phyloP scores from a whole-genome alignment of 129 eudicot species.

The Pulicaria dysenterica region DNA sequence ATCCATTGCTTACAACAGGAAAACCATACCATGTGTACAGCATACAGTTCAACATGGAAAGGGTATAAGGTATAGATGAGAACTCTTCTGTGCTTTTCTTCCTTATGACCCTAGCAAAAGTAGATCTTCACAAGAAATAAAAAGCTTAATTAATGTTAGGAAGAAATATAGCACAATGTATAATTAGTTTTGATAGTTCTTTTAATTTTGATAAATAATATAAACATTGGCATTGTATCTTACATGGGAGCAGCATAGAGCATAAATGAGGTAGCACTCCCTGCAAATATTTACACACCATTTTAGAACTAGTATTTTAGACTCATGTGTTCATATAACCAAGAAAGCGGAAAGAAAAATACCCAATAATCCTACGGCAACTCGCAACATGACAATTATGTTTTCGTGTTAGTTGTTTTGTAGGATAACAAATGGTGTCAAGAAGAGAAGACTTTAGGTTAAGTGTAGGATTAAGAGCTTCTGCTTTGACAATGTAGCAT shows the following conservation, averaged over 20 bases:
- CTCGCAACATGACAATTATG: slow-evolving; percentile 59
- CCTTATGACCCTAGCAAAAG: slow-evolving; percentile 62
- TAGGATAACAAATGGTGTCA: slow-evolving; percentile 11
- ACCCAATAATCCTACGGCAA: slow-evolving; percentile 83
- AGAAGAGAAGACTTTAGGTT: slow-evolving; percentile 24
- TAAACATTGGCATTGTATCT: slow-evolving; percentile 15
- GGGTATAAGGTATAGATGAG: slow-evolving; percentile 69
- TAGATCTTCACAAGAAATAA: slow-evolving; percentile 44
- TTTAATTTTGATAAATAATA: neutral
- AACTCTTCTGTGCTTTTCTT: slow-evolving; percentile 77
- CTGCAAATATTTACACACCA: slow-evolving; percentile 45
- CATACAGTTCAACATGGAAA: slow-evolving; percentile 61
- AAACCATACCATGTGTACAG: slow-evolving; percentile 88
- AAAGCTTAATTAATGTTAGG: slow-evolving; percentile 27
- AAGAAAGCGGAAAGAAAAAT: neutral
- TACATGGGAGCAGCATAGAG: slow-evolving; percentile 88
- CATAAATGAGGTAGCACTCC: slow-evolving; percentile 74
- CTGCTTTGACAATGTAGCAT: slow-evolving; percentile 35
- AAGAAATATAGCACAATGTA: neutral
- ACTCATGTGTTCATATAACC: slow-evolving; percentile 15
- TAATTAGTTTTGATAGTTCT: neutral
- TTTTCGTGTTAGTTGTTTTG: slow-evolving; percentile 14
- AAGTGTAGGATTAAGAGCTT: slow-evolving; percentile 20
- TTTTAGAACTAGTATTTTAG: slow-evolving; percentile 3
- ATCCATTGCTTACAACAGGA: slow-evolving; percentile 70